Evolutionary conservation across 2,329 filamentous ascomycete genomes (phyloP).

Genomic region (Nigrospora sphaerica): DNA sequence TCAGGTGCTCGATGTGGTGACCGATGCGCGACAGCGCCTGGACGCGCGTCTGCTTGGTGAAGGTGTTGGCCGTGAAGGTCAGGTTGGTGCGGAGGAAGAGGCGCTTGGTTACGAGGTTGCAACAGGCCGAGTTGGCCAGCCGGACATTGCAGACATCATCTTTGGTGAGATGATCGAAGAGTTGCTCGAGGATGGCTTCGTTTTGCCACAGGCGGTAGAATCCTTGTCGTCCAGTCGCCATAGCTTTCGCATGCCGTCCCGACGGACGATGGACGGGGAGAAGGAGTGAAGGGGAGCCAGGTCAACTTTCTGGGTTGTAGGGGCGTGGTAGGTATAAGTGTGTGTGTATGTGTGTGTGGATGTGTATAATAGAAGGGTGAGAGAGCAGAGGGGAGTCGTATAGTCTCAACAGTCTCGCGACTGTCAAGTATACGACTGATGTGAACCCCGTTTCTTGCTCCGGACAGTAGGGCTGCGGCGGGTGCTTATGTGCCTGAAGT

Average conservation of each 20-base stretch:
- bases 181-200: conserved; percentile 38
- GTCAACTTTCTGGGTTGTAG: background rate
- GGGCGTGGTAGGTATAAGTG: background rate
- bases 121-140: conserved; percentile 62
- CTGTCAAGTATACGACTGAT: no score
- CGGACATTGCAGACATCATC: conserved; percentile 53
- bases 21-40: conserved; percentile 72
- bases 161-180: conserved; percentile 42
- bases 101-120: conserved; percentile 59
- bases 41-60: conserved; percentile 66
- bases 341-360: no score
- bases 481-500: no score
- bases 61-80: conserved; percentile 66
- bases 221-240: conserved; percentile 41
- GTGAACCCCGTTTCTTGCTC: no score
- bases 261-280: conserved; percentile 6
- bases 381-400: no score
- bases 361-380: no score
- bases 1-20: conserved; percentile 69
- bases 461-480: no score
- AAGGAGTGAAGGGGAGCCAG: conserved; percentile 6
- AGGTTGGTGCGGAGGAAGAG: conserved; percentile 64
- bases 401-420: no score
- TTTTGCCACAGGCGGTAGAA: conserved; percentile 52
- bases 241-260: conserved; percentile 42